Base-by-base conservation (phyloP, 2,329 filamentous ascomycete genomes). In the Colletotrichum costaricense region DNA sequence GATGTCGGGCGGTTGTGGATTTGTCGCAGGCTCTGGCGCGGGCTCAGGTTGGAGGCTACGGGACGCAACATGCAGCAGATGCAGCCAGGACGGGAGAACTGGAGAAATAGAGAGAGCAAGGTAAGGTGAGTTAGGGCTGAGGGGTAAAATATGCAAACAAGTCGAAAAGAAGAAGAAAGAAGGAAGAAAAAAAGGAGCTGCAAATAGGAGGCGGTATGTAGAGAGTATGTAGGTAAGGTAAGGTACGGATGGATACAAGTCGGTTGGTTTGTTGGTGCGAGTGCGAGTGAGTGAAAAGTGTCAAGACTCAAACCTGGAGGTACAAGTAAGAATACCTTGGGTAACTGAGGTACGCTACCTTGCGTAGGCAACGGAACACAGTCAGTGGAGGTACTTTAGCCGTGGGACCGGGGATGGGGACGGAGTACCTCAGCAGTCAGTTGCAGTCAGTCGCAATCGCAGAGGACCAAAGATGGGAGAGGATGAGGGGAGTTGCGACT, bases 261-360 rank as follows among this genome's bases (percentile, higher is more conserved):
- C 42, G 42, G 42, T 49, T 49, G 19, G 42, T 49, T 69, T 69
- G 59, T 38, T 49, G 42, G 19, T 49, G 42, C 42, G 42, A 49
- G 42, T 49, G 19, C 42, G 42, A 49, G 42, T 49, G 59, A 64
- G 52, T 69, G 67, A 46, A 64, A 69, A 69, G 59, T 69, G 52
- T 69, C 52, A 49, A 59, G 28, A 42, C 56, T 54, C 19, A 14
- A 19, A 42, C 7, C 16, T 42, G 5, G 38, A 42, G 38, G 38
- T 42, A 42, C 16, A 42, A 7, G 38, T 19, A 42, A 42, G 38
- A 42, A 42, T 42, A 42, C 14, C 38, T 42, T 42, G 38, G 16
- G 38, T 19, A 42, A 19, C 38, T 42, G 14, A 42, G 38, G 16
- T 19, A 19, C 38, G 7, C 16, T 8, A 42, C 26, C 26, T 26